Base-by-base conservation (phyloP, 352 stramenopile species). In the Globisporangium yorkense region DNA sequence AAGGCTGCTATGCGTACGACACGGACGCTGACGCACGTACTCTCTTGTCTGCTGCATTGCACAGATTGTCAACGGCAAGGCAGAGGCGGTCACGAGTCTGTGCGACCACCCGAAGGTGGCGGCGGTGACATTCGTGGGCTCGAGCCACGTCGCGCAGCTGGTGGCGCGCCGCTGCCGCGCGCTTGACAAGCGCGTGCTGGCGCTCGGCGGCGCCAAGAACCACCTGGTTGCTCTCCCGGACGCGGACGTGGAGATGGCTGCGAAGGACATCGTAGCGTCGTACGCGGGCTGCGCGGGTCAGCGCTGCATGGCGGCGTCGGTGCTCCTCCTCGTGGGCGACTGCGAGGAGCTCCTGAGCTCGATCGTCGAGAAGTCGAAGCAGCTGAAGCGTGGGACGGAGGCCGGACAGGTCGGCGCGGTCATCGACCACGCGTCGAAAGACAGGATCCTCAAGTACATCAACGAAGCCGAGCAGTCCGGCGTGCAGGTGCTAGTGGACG, bases 121-220 rank as follows among this genome's bases (percentile, higher is more conserved):
- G 29, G 83, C 81, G 41, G 63, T 99, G 10, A 98, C 93, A 3
- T 99, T 99, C 77, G 96, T 99, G 0, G 96, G 96, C 37, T 98
- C 88, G 3, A 96, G 74, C 65, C 87, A 76, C 12, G 89, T 99
- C 12, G 97, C 96, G 6, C 84, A 98, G 70, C 68, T 97, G 27
- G 94, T 99, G 3, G 65, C 87, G n/a, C 75, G 94, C 39, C 82
- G 89, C 40, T 98, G 94, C 71, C 80, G 88, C 20, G 75, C 74
- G 9, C 63, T 96, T 2, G 84, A 98, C 65, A 99, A 99, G 73
- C 89, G 96, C 20, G 96, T 98, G 35, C 89, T 98, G 0, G 95
- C 96, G 6, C 67, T 99, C 0, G 96, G 96, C 7, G 97, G 96
- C 21, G 96, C 97, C 2, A 99, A 99, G 80, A 99, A 99, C 75